Base-by-base conservation (phyloP, 2,329 filamentous ascomycete genomes). In the Taxawa tesnikishii region DNA sequence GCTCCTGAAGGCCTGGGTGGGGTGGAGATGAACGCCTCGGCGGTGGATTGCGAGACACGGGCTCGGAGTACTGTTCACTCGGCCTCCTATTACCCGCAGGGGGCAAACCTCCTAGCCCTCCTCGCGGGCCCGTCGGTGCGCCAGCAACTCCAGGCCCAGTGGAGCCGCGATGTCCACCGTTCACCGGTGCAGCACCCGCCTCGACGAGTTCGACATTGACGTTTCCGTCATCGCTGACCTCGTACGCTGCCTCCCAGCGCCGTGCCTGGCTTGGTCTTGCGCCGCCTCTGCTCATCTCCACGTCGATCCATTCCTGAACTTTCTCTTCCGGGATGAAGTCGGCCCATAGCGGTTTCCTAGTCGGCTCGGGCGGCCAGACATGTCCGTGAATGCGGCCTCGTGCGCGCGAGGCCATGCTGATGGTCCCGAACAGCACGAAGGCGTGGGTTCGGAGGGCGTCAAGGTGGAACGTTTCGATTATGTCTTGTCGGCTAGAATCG, bases 381-480 rank as follows among this genome's bases (percentile, higher is more conserved):
- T 70, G 70, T 36, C 75, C 73, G 55, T 98, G 88, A 2, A 96
- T 63, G 3, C 71, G 70, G 7, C 73, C 69, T 29, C 88, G 79
- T 6, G 83, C 85, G 14, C 83, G 72, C 0, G 78, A 75, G 4
- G 90, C 90, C 3, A 80, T 77, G 3, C 75, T 63, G 7, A 75
- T 62, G 28, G 67, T 78, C 27, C 65, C 62, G 51, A 96, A 88
- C 15, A 73, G 62, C 23, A 79, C 79, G 49, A 94, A 82, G 6
- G 84, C 84, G 53, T 98, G 90, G 0, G 87, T 92, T 41, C 82
- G 79, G 47, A 96, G 82, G 18, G 69, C 67, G 52, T 96, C 88
- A 24, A 96, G 67, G 50, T 83, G 84, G 48, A 92, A 84, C 15
- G 72, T 62, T 13, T 68, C 57, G 24, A 94, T 63, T 9, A 73